Conservation (phyloP, 345 rosid species). For the Cardiospermum halicacabum region DNA sequence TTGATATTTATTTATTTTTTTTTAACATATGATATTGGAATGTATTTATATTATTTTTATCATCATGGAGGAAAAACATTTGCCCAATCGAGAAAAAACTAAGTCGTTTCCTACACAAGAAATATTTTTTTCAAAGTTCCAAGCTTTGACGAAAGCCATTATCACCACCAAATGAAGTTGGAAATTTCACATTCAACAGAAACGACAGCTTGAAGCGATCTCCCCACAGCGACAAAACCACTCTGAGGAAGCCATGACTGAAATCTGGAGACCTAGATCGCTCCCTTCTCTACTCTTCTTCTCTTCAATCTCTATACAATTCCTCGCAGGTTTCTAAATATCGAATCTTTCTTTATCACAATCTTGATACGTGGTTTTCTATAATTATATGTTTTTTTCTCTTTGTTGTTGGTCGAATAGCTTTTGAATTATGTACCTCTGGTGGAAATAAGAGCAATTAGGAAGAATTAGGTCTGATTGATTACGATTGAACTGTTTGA, state of each 20-base stretch:
- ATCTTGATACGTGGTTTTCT: neutral
- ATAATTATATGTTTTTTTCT: neutral
- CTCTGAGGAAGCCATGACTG: conserved; percentile 33
- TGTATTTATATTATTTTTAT: too few species aligned
- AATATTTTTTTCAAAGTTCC: neutral
- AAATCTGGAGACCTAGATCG: conserved; percentile 28
- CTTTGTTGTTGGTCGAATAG: neutral
- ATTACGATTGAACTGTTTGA: conserved; percentile 2
- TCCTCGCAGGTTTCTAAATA: conserved; percentile 45
- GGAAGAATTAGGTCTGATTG: neutral
- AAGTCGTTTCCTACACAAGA: neutral
- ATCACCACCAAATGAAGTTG: neutral
- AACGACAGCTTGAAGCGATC: conserved; percentile 6
- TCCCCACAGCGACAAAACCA: neutral
- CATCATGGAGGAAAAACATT: too few species aligned
- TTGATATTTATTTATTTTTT: too few species aligned
- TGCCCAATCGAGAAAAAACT: neutral
- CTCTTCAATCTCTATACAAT: conserved; percentile 41
- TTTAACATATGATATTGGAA: too few species aligned
- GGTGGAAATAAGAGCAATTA: neutral
- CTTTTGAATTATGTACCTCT: neutral
- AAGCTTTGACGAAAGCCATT: neutral
- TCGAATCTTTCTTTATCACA: too few species aligned
- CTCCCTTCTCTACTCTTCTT: conserved; percentile 27
- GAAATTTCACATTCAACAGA: too few species aligned